Evolutionary conservation across 1,139 yeast species (phyloP), one percentile per base, ranked within the genome.

Genomic region (Arxiozyma heterogenica): DNA sequence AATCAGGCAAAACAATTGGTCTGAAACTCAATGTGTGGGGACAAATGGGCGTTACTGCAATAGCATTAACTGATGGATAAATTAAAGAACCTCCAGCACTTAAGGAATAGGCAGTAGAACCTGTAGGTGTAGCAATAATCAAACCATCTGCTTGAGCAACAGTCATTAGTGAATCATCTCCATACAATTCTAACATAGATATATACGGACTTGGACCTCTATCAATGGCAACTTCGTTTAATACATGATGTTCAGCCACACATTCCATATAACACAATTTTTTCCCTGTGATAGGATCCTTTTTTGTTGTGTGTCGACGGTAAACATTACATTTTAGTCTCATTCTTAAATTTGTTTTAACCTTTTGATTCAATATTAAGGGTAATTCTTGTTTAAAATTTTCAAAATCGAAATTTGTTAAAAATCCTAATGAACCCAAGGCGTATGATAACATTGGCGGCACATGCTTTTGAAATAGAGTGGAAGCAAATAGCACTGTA

Each of bases 71-170:
- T 30, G 87, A 87, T 0, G 96, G 96, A 62, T 89, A 95, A 3
- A 89, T 95, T 52, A 89, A 75, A 0, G 95, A 84, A 0, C 96
- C 96, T n/a, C 96, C 96, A 0, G 96, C 96, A 44, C 94, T 84
- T 42, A 89, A 73, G 0, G 95, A 86, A 67, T 89, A 89, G 0
- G 96, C 96, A 0, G 96, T 89, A 1, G 95, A 86, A 0, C 96
- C 96, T 0, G 96, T 89, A 8, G 96, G 96, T 0, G 96, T 88
- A 0, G 95, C 93, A 42, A 89, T 78, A 55, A 89, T 88, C 39
- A 89, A 71, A 0, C 96, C 96, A 68, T 89, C 96, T 0, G 95
- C 95, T 67, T 88, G 96, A 0, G 93, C 95, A 30, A 87, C 84
- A 0, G 96, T 88, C 53, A 89, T 73, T 43, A 89, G 71, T 1